These are phyloP conservation scores for Geranomyces variabilis DNA, from an alignment of 192 early-diverging fungal genomes.

Conservation along the genomic window DNA sequence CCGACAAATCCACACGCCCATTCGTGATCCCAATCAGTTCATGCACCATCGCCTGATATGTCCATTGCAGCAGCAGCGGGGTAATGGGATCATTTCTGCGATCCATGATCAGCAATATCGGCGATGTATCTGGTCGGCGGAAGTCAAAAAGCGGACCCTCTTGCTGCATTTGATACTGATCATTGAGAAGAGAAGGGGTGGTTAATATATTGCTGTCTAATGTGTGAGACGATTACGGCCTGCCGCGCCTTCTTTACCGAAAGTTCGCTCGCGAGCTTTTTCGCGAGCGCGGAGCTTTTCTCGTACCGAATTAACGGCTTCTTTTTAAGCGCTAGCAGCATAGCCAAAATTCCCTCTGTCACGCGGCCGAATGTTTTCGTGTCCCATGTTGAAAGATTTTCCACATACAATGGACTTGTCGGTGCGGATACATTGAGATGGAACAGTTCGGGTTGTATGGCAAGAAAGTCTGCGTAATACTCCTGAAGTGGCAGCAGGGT, in stretches of 20 bases:
- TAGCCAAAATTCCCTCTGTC: conserved; percentile 75
- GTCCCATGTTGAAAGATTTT: conserved; percentile 77
- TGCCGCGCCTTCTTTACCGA: no score
- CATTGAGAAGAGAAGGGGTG: conserved; percentile 6
- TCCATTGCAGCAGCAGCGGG: conserved; percentile 94
- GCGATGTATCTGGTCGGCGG: conserved; percentile 76
- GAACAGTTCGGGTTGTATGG: conserved; percentile 81
- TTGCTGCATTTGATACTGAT: conserved; percentile 77
- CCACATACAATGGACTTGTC: conserved; percentile 70
- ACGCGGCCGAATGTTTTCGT: conserved; percentile 72
- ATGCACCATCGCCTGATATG: conserved; percentile 98
- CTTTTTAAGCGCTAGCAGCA: conserved; percentile 86
- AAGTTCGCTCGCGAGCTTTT: conserved; percentile 79
- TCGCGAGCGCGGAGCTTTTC: conserved; percentile 77
- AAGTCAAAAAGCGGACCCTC: conserved; percentile 78
- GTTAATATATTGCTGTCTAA: no score
- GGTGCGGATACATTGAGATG: conserved; percentile 72
- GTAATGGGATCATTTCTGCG: conserved; percentile 95
- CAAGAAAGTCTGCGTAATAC: conserved; percentile 91
- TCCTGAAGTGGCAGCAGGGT: conserved; percentile 55
- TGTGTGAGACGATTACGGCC: no score
- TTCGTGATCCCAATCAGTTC: conserved; percentile 92
- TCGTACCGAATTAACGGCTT: conserved; percentile 92
- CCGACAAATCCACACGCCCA: conserved; percentile 87
- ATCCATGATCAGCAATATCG: conserved; percentile 88